Evolutionary conservation across 1,139 yeast species (phyloP).

Genomic region (Kluyveromyces marxianus): DNA sequence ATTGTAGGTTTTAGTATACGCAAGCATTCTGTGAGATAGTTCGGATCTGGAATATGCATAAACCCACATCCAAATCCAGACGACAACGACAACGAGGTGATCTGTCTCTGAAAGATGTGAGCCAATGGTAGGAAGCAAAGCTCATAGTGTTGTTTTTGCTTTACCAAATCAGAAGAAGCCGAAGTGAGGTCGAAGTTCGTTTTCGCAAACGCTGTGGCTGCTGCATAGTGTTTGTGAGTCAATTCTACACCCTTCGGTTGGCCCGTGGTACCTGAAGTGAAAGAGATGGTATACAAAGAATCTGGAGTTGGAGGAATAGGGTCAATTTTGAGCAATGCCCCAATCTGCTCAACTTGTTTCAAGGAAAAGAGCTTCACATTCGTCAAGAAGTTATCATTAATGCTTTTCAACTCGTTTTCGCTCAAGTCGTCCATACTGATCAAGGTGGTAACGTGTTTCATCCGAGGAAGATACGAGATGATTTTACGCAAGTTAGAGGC

Average conservation of each 20-base stretch:
- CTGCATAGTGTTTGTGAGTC: conserved; percentile 46
- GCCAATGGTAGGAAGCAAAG: conserved; percentile 57
- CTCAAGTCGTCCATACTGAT: conserved; percentile 47
- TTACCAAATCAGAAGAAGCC: conserved; percentile 5
- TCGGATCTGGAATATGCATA: conserved; percentile 40
- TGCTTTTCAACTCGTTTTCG: conserved; percentile 30
- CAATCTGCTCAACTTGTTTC: conserved; percentile 48
- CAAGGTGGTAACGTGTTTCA: conserved; percentile 37
- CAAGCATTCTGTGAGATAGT: conserved; percentile 48
- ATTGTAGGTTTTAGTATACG: conserved; percentile 45
- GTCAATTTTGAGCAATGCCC: conserved; percentile 40
- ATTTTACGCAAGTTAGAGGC: conserved; percentile 41
- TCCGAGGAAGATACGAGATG: conserved; percentile 34
- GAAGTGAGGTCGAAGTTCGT: conserved; percentile 20
- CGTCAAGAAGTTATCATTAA: conserved; percentile 21
- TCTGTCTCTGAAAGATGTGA: conserved; percentile 54
- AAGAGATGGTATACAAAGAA: conserved; percentile 56
- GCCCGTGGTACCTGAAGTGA: conserved; percentile 77
- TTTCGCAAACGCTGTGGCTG: conserved; percentile 36
- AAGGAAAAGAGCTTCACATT: conserved; percentile 35
- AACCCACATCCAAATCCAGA: conserved; percentile 38
- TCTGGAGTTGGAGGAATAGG: conserved; percentile 47
- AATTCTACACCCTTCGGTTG: conserved; percentile 68
- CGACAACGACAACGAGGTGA: conserved; percentile 22
- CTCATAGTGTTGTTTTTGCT: conserved; percentile 17